These are phyloP conservation scores for Scopulariopsis brevicaulis DNA, from an alignment of 2,329 filamentous ascomycete species.

Conservation along the genomic window DNA sequence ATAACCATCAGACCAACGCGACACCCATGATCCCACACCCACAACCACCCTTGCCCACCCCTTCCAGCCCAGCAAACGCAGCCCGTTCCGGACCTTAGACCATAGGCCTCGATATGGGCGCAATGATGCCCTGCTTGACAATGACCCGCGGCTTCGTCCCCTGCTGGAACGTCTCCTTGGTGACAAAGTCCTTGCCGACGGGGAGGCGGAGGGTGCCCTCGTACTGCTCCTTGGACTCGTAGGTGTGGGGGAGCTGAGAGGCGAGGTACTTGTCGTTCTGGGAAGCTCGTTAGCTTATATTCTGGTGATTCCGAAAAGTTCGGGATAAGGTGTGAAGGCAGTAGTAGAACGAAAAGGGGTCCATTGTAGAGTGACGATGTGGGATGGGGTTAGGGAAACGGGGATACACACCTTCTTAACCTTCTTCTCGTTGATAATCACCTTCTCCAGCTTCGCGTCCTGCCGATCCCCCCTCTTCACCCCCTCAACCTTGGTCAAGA, in stretches of 20 bases:
- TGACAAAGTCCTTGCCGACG: constrained; percentile 88
- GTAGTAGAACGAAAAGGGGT: background rate
- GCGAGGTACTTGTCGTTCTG: constrained; percentile 83
- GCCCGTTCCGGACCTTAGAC: constrained; percentile 12
- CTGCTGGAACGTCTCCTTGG: constrained; percentile 89
- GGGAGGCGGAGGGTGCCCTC: constrained; percentile 79
- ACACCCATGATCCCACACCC: background rate
- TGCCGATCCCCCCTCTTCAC: constrained; percentile 66
- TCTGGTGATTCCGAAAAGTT: too few relatives aligned
- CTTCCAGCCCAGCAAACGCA: background rate
- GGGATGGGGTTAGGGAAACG: background rate
- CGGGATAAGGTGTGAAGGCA: too few relatives aligned
- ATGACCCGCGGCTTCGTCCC: constrained; percentile 81
- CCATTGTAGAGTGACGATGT: too few relatives aligned
- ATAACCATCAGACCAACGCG: background rate
- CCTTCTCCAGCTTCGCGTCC: constrained; percentile 70
- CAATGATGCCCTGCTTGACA: constrained; percentile 83
- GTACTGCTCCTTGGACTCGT: constrained; percentile 79
- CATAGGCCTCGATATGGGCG: constrained; percentile 71
- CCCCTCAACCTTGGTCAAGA: constrained; percentile 58
- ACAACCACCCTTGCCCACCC: too few relatives aligned
- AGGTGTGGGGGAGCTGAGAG: constrained; percentile 74
- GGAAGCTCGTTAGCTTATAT: constrained; percentile 9
- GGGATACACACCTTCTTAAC: constrained; percentile 61
- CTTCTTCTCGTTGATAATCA: constrained; percentile 87